These are phyloP conservation scores for Mrakia frigida DNA, from an alignment of 768 basidiomycete species.

Conservation along the genomic window DNA sequence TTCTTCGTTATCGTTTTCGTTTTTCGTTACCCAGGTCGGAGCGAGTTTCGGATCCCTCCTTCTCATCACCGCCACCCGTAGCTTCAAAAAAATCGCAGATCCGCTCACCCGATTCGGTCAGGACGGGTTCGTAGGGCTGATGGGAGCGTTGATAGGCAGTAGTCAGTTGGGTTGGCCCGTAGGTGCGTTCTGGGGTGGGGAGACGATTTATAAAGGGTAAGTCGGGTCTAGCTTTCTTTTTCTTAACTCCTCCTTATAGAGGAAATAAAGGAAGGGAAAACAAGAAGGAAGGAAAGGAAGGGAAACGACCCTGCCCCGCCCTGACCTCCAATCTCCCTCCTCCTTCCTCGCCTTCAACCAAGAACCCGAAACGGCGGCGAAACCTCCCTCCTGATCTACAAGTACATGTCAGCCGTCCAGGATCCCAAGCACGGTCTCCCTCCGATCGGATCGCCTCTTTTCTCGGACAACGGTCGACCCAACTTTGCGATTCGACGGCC, in stretches of 20 bases:
- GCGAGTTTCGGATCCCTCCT: not conserved
- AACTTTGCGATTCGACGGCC: not conserved
- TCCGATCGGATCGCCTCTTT: not conserved
- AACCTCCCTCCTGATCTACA: not conserved
- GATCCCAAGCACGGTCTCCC: not conserved
- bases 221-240: no score
- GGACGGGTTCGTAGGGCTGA: not conserved
- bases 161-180: not conserved
- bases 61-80: not conserved
- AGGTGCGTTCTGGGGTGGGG: not conserved
- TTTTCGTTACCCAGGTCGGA: not conserved
- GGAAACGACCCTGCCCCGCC: not conserved
- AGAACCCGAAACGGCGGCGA: not conserved
- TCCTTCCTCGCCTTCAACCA: not conserved
- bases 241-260: not conserved
- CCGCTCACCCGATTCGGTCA: not conserved
- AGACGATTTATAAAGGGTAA: not conserved
- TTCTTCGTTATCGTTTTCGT: not conserved
- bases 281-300: not conserved
- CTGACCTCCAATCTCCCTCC: not conserved
- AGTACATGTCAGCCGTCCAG: conserved; percentile 1
- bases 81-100: not conserved
- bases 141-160: not conserved
- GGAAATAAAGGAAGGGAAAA: not conserved
- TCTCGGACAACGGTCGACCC: not conserved